Evolutionary conservation across 164 flowering plant species (phyloP).

Genomic region (Magnolia sinica): DNA sequence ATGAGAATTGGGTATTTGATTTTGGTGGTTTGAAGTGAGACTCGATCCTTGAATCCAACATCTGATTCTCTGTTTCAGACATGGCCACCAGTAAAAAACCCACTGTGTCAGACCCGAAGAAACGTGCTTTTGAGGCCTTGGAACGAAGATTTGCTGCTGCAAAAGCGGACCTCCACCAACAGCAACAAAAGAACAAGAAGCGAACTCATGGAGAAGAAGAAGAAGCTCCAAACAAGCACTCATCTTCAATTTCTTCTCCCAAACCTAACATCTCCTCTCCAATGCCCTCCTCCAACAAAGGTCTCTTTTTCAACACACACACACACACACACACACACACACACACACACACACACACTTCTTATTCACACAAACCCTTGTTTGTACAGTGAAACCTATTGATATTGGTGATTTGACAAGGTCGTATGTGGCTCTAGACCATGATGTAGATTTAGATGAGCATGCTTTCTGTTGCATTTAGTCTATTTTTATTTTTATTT

Average conservation of each 20-base stretch:
- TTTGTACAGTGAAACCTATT: no score
- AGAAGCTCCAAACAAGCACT: background rate
- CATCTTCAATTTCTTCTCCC: conserved; percentile 16
- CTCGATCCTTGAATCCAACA: background rate
- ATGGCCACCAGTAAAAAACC: conserved; percentile 22
- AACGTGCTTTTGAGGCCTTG: conserved; percentile 57
- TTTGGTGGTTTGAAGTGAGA: no score
- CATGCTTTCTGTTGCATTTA: background rate
- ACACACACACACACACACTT: no score
- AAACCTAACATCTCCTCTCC: conserved; percentile 8
- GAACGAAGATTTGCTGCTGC: conserved; percentile 62
- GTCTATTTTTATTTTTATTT: background rate
- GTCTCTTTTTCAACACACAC: conserved; percentile 8
- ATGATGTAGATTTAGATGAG: background rate
- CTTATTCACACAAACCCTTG: no score
- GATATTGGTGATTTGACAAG: no score
- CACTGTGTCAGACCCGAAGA: conserved; percentile 34
- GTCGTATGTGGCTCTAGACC: background rate
- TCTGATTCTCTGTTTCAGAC: conserved; percentile 1
- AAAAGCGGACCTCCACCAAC: conserved; percentile 46
- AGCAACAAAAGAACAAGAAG: conserved; percentile 34
- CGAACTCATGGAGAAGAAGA: conserved; percentile 17
- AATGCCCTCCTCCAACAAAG: conserved; percentile 29
- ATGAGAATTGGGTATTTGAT: no score
- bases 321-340: no score